phyloP scores from a whole-genome alignment of 2,329 filamentous ascomycete species.

The Xylaria sp. region DNA sequence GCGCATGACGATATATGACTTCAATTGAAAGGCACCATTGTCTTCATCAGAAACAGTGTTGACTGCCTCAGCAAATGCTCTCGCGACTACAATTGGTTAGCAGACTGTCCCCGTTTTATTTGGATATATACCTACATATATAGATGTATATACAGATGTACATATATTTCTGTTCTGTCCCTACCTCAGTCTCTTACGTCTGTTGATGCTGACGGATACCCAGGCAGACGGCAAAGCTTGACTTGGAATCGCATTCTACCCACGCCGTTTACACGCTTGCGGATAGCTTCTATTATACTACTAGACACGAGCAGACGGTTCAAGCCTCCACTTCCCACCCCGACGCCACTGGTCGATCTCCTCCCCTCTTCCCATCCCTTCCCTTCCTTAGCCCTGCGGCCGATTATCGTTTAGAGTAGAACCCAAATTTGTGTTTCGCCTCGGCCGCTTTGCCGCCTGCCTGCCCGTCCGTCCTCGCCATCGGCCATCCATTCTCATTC shows the following conservation, averaged over 20 bases:
- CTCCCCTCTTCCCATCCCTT: not conserved
- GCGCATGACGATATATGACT: constrained; percentile 1
- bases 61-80: not conserved
- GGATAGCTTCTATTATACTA: not conserved
- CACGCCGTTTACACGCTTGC: constrained; percentile 3
- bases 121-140: not conserved
- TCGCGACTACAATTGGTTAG: constrained; percentile 17
- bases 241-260: not conserved
- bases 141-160: not conserved
- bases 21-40: too few species aligned
- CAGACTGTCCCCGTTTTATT: not conserved
- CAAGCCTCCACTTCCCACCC: not conserved
- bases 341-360: not conserved
- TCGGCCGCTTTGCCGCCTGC: not conserved
- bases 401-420: not conserved
- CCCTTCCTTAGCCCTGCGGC: not conserved
- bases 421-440: constrained; percentile 4
- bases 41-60: not conserved
- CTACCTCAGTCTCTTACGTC: too few species aligned
- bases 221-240: not conserved
- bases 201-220: constrained; percentile 11
- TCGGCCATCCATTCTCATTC: constrained; percentile 4
- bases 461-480: not conserved
- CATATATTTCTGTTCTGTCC: too few species aligned
- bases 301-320: not conserved